phyloP scores from a whole-genome alignment of 2,329 filamentous ascomycete genomes.

The Nigrospora osmanthi region DNA sequence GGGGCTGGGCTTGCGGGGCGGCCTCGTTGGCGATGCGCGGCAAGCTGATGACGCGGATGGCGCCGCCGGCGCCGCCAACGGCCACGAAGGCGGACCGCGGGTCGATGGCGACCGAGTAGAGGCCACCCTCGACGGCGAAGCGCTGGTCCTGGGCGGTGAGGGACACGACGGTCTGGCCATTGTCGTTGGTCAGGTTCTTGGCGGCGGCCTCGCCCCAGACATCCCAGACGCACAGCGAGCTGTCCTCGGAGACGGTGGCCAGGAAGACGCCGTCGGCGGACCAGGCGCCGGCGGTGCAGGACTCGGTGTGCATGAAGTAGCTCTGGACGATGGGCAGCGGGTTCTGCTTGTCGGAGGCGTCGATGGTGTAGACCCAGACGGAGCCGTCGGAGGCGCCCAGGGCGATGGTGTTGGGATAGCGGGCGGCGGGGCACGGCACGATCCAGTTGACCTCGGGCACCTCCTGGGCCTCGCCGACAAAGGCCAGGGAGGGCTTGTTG shows the following conservation, averaged over 20 bases:
- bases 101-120: conserved; percentile 81
- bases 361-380: conserved; percentile 92
- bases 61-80: conserved; percentile 79
- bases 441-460: conserved; percentile 96
- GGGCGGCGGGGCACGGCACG: conserved; percentile 60
- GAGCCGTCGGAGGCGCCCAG: conserved; percentile 85
- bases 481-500: conserved; percentile 44
- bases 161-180: conserved; percentile 61
- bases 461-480: conserved; percentile 74
- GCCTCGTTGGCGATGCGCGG: conserved; percentile 47
- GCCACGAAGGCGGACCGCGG: conserved; percentile 74
- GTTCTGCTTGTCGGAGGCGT: conserved; percentile 49
- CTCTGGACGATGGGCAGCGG: conserved; percentile 78
- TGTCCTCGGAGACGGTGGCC: conserved; percentile 83
- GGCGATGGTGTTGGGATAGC: conserved; percentile 73
- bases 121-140: conserved; percentile 83
- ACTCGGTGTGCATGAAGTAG: conserved; percentile 81
- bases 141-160: conserved; percentile 78
- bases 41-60: conserved; percentile 77
- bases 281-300: conserved; percentile 88
- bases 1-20: conserved; percentile 12
- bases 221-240: conserved; percentile 86
- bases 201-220: conserved; percentile 73
- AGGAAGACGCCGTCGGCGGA: conserved; percentile 79
- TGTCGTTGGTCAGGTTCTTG: conserved; percentile 38